Evolutionary conservation across 495 filamentous ascomycete genomes (phyloP).

Genomic region (Neurospora sp.): DNA sequence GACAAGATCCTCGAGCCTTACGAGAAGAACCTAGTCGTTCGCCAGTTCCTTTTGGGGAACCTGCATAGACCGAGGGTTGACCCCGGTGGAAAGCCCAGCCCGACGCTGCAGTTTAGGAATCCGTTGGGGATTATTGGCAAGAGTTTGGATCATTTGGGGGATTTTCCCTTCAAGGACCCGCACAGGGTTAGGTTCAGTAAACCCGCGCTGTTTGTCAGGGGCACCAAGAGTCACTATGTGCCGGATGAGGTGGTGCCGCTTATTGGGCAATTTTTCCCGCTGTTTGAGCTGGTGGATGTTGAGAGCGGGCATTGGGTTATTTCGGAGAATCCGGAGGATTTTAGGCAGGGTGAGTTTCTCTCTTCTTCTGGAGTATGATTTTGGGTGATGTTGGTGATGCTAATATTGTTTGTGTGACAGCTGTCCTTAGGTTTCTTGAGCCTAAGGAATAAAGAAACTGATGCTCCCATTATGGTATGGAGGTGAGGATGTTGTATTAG

Average conservation of each 20-base stretch:
- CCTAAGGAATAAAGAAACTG: constrained; percentile 37
- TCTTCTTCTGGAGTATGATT: neutral
- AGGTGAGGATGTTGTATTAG: constrained; percentile 1
- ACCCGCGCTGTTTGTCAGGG: constrained; percentile 73
- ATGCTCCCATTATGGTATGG: neutral
- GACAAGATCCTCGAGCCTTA: constrained; percentile 69
- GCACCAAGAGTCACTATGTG: constrained; percentile 76
- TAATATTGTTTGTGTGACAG: constrained; percentile 23
- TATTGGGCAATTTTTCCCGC: constrained; percentile 84
- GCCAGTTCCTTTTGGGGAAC: constrained; percentile 93
- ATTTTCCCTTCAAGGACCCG: constrained; percentile 73
- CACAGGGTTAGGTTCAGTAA: constrained; percentile 54
- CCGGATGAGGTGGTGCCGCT: constrained; percentile 78
- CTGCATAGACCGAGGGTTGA: constrained; percentile 41
- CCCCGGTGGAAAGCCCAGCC: neutral
- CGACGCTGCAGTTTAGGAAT: constrained; percentile 33
- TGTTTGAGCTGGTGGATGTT: constrained; percentile 68
- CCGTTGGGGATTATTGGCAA: constrained; percentile 31
- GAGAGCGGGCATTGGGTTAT: constrained; percentile 93
- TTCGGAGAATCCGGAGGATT: constrained; percentile 82
- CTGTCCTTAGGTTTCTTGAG: constrained; percentile 52
- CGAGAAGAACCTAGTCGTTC: constrained; percentile 64
- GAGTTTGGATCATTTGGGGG: constrained; percentile 51
- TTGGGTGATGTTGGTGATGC: neutral
- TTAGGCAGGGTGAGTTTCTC: constrained; percentile 57